Percentiles rank a stretch among this genome's conserved stretches.
Evolutionary conservation across 23 red algal genomes (phyloP).

Genomic region (Gracilaria vermiculophylla): DNA sequence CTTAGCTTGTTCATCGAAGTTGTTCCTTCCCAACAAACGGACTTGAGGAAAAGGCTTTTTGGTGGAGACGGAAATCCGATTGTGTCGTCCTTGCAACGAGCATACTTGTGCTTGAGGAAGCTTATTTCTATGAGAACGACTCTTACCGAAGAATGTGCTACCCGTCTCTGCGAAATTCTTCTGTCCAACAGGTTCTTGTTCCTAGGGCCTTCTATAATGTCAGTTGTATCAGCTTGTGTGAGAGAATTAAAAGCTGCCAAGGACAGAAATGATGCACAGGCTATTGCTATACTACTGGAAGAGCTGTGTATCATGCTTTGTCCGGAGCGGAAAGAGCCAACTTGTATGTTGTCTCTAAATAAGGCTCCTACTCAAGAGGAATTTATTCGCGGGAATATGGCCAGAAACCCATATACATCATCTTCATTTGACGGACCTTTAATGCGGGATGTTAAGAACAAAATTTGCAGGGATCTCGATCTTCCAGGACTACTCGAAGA

Average conservation of each 20-base stretch:
- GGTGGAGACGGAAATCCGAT: constrained; percentile 13
- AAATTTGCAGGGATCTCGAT: constrained; percentile 82
- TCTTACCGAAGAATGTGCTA: constrained; percentile 65
- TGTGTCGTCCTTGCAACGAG: constrained; percentile 38
- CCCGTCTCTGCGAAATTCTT: constrained; percentile 56
- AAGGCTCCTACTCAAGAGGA: constrained; percentile 93
- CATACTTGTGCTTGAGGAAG: constrained; percentile 65
- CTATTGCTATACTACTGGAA: constrained; percentile 60
- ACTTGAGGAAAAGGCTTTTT: constrained; percentile 26
- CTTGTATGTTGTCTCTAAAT: constrained; percentile 48
- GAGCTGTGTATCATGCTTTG: constrained; percentile 64
- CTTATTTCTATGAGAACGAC: constrained; percentile 62
- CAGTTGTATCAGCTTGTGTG: constrained; percentile 57
- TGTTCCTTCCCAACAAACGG: constrained; percentile 23
- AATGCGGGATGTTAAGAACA: constrained; percentile 86
- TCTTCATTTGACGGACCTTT: constrained; percentile 61
- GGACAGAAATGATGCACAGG: constrained; percentile 41
- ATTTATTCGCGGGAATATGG: constrained; percentile 80
- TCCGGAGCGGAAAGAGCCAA: constrained; percentile 54
- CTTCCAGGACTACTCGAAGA: constrained; percentile 75
- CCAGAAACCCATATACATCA: constrained; percentile 64
- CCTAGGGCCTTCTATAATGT: constrained; percentile 7
- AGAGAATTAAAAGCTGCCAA: constrained; percentile 50
- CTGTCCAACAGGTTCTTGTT: constrained; percentile 44
- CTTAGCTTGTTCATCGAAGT: constrained; percentile 36